A percentile compares a stretch with the other conserved stretches of the same genome.
Conservation (phyloP, 1,284 basidiomycete genomes). For the Moesziomyces aphidis region DNA sequence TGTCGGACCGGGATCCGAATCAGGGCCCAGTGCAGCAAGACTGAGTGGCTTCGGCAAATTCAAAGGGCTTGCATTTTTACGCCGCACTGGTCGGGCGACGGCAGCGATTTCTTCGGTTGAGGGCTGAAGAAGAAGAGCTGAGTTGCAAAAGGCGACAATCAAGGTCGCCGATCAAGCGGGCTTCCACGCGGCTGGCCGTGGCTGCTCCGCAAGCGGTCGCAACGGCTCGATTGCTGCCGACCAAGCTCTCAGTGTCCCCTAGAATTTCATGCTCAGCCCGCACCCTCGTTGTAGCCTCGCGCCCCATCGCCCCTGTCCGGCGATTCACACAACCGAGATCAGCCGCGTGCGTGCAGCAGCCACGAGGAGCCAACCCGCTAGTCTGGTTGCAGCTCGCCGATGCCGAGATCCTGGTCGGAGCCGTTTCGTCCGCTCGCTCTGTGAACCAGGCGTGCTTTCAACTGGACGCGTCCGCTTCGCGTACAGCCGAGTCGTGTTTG, state of each 20-base stretch:
- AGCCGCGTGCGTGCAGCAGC: not conserved
- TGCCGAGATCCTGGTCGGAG: not conserved
- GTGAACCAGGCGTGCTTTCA: not conserved
- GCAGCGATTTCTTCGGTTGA: not conserved
- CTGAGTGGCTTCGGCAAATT: not conserved
- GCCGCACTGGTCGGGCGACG: too few species aligned
- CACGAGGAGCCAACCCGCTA: not conserved
- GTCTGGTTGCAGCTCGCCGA: not conserved
- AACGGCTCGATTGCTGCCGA: not conserved
- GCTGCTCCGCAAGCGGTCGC: not conserved
- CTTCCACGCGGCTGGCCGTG: too few species aligned
- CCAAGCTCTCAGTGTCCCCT: not conserved
- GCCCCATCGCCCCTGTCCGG: not conserved
- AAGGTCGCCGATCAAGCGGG: not conserved
- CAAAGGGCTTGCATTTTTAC: not conserved
- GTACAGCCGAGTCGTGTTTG: not conserved
- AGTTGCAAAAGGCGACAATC: not conserved
- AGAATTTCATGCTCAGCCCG: constrained; percentile 4
- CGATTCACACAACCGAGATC: not conserved
- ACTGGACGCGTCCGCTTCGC: not conserved
- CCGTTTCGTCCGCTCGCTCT: not conserved
- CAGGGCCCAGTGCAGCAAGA: too few species aligned
- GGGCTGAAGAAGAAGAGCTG: not conserved
- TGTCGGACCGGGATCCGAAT: not conserved
- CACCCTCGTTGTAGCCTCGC: not conserved